A percentile compares a stretch with the other conserved stretches of the same genome.
Evolutionary conservation across 306 rosid species (phyloP).

Genomic region (Coriaria nepalensis): DNA sequence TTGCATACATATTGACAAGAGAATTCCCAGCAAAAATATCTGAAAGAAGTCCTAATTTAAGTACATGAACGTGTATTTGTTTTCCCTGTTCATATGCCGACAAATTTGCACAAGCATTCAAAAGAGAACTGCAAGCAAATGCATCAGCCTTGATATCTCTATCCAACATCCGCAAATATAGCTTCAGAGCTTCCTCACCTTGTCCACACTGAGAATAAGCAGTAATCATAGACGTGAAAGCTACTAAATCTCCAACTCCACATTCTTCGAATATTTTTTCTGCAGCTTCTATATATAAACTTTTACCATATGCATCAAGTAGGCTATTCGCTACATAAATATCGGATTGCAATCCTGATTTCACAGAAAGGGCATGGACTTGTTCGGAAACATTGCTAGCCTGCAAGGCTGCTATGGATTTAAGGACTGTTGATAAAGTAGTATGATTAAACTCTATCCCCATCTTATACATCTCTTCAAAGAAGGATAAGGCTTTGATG

Average conservation of each 20-base stretch:
- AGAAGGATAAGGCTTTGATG: conserved; percentile 41
- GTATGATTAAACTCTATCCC: conserved; percentile 58
- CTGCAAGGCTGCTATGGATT: conserved; percentile 56
- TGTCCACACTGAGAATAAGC: conserved; percentile 67
- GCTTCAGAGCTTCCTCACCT: conserved; percentile 76
- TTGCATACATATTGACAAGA: conserved; percentile 87
- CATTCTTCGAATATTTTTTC: conserved; percentile 54
- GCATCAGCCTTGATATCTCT: conserved; percentile 48
- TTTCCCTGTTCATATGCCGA: conserved; percentile 87
- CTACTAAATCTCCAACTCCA: conserved; percentile 62
- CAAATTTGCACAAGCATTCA: conserved; percentile 73
- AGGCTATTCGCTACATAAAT: conserved; percentile 67
- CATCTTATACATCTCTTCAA: conserved; percentile 34
- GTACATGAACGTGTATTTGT: conserved; percentile 69
- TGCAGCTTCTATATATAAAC: conserved; percentile 43
- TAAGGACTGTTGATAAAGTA: conserved; percentile 66
- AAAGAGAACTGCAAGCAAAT: conserved; percentile 76
- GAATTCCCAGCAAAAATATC: conserved; percentile 85
- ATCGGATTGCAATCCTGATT: conserved; percentile 60
- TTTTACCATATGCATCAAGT: conserved; percentile 71
- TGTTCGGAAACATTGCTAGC: conserved; percentile 39
- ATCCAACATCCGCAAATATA: conserved; percentile 54
- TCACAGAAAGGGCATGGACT: conserved; percentile 55
- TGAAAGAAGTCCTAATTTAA: conserved; percentile 65
- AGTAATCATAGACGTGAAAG: conserved; percentile 82